Base-by-base conservation (phyloP, 257 asterid species). In the Solanum clarkiae region DNA sequence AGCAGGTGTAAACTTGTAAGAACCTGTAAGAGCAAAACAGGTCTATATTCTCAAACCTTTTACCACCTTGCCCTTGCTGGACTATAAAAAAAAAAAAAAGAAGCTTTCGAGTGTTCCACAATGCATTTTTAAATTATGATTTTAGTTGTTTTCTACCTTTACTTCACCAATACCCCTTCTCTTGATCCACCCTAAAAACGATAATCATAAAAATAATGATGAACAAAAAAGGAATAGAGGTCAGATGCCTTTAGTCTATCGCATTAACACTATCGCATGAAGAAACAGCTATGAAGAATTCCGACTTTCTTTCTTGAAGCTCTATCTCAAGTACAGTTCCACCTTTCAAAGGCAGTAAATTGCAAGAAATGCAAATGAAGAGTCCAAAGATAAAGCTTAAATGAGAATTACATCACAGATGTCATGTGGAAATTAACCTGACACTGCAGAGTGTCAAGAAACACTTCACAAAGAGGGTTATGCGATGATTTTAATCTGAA, bases 1-100 rank as follows among this genome's bases (percentile, higher is more conserved):
- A 84, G 91, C 86, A 54, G 97, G 86, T 81, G 97, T 85, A 82
- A 89, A 89, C 90, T 89, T 97, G 93, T 92, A 92, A 77, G 90
- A 89, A 92, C 99, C 99, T 97, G 92, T 69, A 91, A 86, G 63
- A 57, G 47, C 11, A 20, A 29, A 80, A 62, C 65, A 84, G 10
- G 32, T 54, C 53, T 36, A 20, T 18, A 84, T 54, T 56, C 81
- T 53, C 26, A 79, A 51, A 51, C 17, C 10, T 79, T 36, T 36
- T 36, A 36, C 6, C 42, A 36, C 42, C 42, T 36, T 36, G 42
- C 42, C 42, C 6, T 36, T 36, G 42, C 42, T 36, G 42, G 42
- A 36, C 42, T 5, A 32, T 36, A 4, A 36, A 36, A 36, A 32
- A 32, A 36, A 36, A 36, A 36, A 36, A 36, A 36, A 36, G 1